phyloP scores from a whole-genome alignment of 305 asterid species.

The Fraxinus sp. region DNA sequence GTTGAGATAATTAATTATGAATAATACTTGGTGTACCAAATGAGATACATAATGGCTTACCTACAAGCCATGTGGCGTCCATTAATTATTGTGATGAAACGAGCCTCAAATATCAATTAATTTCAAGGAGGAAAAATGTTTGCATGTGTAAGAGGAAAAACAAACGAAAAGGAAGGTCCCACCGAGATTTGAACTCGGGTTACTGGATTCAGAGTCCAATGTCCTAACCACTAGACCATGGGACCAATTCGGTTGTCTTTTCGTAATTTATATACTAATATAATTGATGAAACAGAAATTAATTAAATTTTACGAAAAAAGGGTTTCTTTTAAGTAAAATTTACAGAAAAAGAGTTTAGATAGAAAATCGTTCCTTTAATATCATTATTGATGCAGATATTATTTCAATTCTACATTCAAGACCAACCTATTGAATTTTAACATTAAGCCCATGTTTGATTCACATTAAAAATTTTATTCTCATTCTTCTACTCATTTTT shows the following conservation, averaged over 20 bases:
- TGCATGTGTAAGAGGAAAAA: neutral
- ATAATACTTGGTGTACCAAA: no score
- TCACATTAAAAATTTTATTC: no score
- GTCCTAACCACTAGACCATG: conserved; percentile 1
- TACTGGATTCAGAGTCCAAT: conserved; percentile 64
- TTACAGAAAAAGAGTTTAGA: neutral
- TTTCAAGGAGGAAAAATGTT: neutral
- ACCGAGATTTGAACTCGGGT: conserved; percentile 64
- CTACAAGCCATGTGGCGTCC: no score
- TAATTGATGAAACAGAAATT: no score
- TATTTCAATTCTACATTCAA: neutral
- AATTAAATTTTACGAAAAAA: neutral
- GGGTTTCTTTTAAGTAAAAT: neutral
- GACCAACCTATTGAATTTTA: neutral
- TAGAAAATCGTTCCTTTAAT: neutral
- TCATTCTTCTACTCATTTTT: no score
- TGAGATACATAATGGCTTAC: no score
- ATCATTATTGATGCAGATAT: neutral
- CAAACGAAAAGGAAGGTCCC: conserved; percentile 30
- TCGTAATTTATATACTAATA: no score
- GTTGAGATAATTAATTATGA: neutral
- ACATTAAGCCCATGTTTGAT: no score
- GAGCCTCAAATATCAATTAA: neutral
- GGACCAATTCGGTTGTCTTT: no score
- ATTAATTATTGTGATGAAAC: neutral